A percentile compares a stretch with the other conserved stretches of the same genome.
Evolutionary conservation across 306 rosid species (phyloP).

Genomic region (Ormosia semicastrata): DNA sequence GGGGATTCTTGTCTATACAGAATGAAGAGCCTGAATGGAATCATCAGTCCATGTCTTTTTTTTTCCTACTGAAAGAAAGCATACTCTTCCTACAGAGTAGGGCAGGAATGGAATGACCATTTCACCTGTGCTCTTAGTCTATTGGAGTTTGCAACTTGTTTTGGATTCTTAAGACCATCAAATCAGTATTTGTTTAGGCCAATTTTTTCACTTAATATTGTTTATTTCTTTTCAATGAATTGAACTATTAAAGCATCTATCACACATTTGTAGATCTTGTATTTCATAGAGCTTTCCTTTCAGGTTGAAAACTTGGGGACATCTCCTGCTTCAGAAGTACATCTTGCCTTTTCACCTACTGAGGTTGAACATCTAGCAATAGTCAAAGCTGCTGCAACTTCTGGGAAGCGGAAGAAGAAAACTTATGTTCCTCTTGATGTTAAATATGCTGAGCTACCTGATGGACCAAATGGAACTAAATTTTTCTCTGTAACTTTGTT

Average conservation of each 20-base stretch:
- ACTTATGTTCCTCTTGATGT: conserved; percentile 77
- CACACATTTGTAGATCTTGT: background rate
- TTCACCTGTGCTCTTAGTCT: background rate
- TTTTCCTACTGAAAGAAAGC: background rate
- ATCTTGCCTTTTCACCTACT: conserved; percentile 79
- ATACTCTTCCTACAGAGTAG: background rate
- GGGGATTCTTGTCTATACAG: background rate
- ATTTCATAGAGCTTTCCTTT: conserved; percentile 36
- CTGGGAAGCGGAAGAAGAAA: conserved; percentile 81
- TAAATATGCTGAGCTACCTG: conserved; percentile 60
- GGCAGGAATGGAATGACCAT: background rate
- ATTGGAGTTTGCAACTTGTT: background rate
- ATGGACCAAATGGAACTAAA: conserved; percentile 86
- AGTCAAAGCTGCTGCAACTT: conserved; percentile 65
- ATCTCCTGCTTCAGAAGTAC: conserved; percentile 70
- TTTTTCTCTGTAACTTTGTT: conserved; percentile 61
- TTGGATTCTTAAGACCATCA: background rate
- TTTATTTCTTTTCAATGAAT: background rate
- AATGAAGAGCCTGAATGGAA: background rate
- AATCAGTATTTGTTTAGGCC: background rate
- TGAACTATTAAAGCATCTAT: background rate
- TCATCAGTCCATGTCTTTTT: background rate
- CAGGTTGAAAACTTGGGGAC: conserved; percentile 83
- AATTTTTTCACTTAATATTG: background rate
- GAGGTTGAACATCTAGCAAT: conserved; percentile 70